Evolutionary conservation across 2,329 filamentous ascomycete species (phyloP).

Genomic region (Magnaporthales sp.): DNA sequence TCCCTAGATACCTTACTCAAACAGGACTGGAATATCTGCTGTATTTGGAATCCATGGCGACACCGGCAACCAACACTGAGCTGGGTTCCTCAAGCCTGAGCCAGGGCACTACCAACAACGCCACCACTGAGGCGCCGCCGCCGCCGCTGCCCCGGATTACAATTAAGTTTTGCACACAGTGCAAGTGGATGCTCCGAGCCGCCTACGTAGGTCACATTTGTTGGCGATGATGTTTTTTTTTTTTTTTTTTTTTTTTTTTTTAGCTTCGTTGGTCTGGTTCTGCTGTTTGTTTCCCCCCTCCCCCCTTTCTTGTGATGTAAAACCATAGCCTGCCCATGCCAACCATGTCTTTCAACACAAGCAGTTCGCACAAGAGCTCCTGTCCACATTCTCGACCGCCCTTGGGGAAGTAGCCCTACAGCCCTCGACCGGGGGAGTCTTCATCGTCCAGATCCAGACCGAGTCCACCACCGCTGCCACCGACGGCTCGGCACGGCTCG

Average conservation of each 20-base stretch:
- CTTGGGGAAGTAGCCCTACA: conserved; percentile 84
- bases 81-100: not conserved
- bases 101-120: not conserved
- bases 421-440: conserved; percentile 76
- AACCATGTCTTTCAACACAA: not conserved
- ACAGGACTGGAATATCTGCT: too few relatives aligned
- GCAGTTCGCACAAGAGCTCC: conserved; percentile 87
- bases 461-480: not conserved
- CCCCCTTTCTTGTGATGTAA: not conserved
- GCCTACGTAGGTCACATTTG: conserved; percentile 57
- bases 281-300: not conserved
- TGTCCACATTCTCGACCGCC: conserved; percentile 79
- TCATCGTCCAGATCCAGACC: conserved; percentile 58
- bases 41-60: not conserved
- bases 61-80: not conserved
- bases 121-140: not conserved
- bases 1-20: too few relatives aligned
- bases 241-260: not conserved
- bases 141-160: conserved; percentile 58
- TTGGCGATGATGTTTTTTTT: not conserved
- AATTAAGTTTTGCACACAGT: conserved; percentile 92
- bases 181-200: conserved; percentile 82
- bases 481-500: too few relatives aligned
- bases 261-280: not conserved
- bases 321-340: not conserved